Conservation (phyloP, 352 stramenopile genomes). For the Globisporangium mamillatum region DNA sequence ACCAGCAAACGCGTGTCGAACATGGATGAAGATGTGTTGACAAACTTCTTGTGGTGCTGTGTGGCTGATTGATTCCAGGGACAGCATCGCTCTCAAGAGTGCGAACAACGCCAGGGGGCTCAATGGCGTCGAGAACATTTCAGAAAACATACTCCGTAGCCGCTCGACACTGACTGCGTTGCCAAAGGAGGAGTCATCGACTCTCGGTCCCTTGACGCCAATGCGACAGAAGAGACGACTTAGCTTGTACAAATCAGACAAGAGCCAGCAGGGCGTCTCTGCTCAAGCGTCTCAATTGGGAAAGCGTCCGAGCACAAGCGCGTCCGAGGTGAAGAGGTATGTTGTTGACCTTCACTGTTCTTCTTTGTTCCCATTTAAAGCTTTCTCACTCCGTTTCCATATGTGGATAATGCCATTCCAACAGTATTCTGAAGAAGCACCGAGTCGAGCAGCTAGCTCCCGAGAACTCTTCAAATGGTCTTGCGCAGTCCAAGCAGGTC, state of each 20-base stretch:
- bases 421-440: conserved; percentile 74
- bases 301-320: conserved; percentile 13
- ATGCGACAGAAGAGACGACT: conserved; percentile 26
- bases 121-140: conserved; percentile 73
- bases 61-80: conserved; percentile 21
- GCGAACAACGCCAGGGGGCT: conserved; percentile 33
- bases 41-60: background rate
- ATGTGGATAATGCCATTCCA: background rate
- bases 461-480: conserved; percentile 6
- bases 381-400: conserved; percentile 18
- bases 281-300: conserved; percentile 6
- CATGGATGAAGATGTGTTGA: background rate
- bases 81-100: conserved; percentile 29
- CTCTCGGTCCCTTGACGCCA: conserved; percentile 21
- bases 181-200: conserved; percentile 27
- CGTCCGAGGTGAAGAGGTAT: conserved; percentile 22
- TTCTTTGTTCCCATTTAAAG: background rate
- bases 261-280: background rate
- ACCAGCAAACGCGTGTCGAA: background rate
- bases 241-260: conserved; percentile 19
- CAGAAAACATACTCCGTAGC: conserved; percentile 69
- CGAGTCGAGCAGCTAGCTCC: conserved; percentile 17
- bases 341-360: background rate
- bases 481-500: conserved; percentile 50
- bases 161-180: conserved; percentile 29